Percentiles rank a stretch among this genome's conserved stretches.
These are phyloP conservation scores for Bauhinia variegata DNA, from an alignment of 306 rosid species.

Conservation along the genomic window DNA sequence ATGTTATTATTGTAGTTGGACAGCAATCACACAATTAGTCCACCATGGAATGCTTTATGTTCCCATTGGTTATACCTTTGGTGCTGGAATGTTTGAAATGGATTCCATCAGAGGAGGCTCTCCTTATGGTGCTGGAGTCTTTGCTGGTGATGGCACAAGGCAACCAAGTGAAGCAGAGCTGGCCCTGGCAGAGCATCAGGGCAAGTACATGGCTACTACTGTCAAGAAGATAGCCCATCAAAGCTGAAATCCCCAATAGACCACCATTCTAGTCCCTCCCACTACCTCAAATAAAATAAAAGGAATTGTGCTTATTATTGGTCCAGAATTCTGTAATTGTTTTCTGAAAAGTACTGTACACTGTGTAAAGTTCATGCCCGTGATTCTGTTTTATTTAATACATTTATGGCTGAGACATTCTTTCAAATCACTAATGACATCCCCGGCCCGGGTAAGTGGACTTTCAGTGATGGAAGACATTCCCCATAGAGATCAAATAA, in stretches of 20 bases:
- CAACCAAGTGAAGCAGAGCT: conserved; percentile 60
- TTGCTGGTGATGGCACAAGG: conserved; percentile 77
- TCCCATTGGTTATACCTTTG: conserved; percentile 76
- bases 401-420: background rate
- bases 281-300: background rate
- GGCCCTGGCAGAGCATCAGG: conserved; percentile 77
- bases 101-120: conserved; percentile 74
- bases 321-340: conserved; percentile 21
- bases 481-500: too few relatives aligned
- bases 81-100: conserved; percentile 68
- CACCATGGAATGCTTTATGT: conserved; percentile 89
- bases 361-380: conserved; percentile 32
- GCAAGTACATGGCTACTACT: conserved; percentile 69
- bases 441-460: too few relatives aligned
- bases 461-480: too few relatives aligned
- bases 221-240: conserved; percentile 53
- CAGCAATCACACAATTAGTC: conserved; percentile 78
- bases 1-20: conserved; percentile 60
- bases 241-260: conserved; percentile 21
- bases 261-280: conserved; percentile 9
- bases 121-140: conserved; percentile 77
- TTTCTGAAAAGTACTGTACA: background rate
- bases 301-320: conserved; percentile 22
- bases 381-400: conserved; percentile 12
- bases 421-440: too few relatives aligned